phyloP scores from a whole-genome alignment of 169 alveolate species.

The Plasmodium cynomolgi region DNA sequence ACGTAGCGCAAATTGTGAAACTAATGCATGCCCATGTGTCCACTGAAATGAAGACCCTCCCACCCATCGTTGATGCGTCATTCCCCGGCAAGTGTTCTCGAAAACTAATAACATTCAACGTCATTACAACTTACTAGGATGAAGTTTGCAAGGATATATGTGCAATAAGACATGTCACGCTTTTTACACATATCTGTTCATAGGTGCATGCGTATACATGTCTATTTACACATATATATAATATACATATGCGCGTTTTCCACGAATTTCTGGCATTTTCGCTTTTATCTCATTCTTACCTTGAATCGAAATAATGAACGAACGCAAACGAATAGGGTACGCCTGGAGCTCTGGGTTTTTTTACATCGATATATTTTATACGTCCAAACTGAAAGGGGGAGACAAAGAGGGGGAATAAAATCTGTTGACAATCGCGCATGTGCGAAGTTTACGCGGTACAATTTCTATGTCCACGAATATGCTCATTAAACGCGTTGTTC shows the following conservation, averaged over 20 bases:
- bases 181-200: neutral
- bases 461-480: conserved; percentile 5
- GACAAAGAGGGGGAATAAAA: neutral
- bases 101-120: conserved; percentile 25
- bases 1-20: neutral
- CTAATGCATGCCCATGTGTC: neutral
- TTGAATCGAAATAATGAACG: conserved; percentile 77
- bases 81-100: neutral
- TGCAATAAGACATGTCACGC: neutral
- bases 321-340: conserved; percentile 80
- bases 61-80: conserved; percentile 18
- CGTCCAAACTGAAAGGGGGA: conserved; percentile 81
- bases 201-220: neutral
- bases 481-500: neutral
- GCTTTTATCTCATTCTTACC: conserved; percentile 66
- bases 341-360: conserved; percentile 75
- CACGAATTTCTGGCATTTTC: conserved; percentile 7
- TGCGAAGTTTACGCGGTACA: neutral
- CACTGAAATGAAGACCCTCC: neutral
- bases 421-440: neutral
- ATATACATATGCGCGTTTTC: neutral
- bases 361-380: conserved; percentile 84
- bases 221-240: neutral
- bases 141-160: neutral
- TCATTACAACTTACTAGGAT: neutral